Evolutionary conservation across 2,329 filamentous ascomycete genomes (phyloP), one percentile per base, ranked within the genome.

Genomic region (Hymenoscyphus scutula): DNA sequence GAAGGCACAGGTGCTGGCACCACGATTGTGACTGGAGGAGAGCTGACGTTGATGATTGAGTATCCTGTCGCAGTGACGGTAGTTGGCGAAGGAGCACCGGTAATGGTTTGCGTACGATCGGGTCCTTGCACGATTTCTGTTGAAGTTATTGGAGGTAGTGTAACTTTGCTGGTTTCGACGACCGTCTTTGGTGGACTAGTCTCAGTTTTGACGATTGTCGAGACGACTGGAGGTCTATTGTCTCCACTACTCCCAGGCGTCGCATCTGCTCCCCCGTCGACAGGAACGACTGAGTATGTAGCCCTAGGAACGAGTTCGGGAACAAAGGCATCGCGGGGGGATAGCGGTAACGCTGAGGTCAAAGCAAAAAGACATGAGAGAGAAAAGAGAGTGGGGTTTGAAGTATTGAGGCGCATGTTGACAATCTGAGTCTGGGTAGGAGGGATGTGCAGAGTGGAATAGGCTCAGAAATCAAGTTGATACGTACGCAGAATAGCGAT

Each of bases 271-370:
- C 71, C 72, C 29, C 74, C 74, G 68, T 75, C 72, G n/a, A 75
- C 73, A 38, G 72, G 61, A 15, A 75, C 72, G 56, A 75, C 73
- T 10, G 74, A 74, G 60, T 75, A 75, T 19, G 67, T 67, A 65
- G 70, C 71, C 56, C 71, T 67, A 58, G 61, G 62, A 41, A 64
- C 57, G 17, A 72, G 41, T 19, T 67, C 62, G 1, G 65, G 41
- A 5, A 54, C 54, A 17, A 61, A 53, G n/a, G 53, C 1, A 51
- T 63, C 64, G 41, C 59, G 56, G 38, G 59, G 67, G 34, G 66
- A 60, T 27, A 72, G 67, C 23, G 72, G 72, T 10, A 72, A 63
- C 19, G 70, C 63, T 25, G 64, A 61, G 17, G 65, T 64, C 23
- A 69, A 62, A 54, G 62, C 63, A 59, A 71, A 68, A 34, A 73